Conservation (phyloP, 805 yeast species). For the Pichia membranifaciens region DNA sequence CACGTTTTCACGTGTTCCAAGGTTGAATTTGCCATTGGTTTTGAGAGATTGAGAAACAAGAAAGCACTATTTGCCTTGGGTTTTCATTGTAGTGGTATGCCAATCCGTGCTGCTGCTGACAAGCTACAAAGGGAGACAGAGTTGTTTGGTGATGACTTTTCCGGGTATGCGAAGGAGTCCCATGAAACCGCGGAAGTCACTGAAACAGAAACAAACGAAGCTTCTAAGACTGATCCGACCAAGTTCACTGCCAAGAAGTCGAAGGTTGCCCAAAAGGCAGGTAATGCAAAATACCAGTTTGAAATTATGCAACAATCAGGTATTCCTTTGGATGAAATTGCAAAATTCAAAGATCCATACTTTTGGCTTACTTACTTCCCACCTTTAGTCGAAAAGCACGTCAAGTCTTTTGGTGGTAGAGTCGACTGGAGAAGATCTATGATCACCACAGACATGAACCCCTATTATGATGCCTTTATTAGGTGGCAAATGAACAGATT, state of each 20-base stretch:
- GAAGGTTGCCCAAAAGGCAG: slow-evolving; percentile 89
- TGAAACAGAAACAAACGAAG: slow-evolving; percentile 24
- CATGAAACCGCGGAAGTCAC: slow-evolving; percentile 40
- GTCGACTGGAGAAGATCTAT: slow-evolving; percentile 98
- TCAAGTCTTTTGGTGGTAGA: slow-evolving; percentile 79
- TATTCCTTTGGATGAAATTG: slow-evolving; percentile 73
- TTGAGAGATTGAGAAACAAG: slow-evolving; percentile 91
- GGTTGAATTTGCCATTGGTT: slow-evolving; percentile 87
- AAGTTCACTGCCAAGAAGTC: slow-evolving; percentile 91
- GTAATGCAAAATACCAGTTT: slow-evolving; percentile 89
- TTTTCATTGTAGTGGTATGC: slow-evolving; percentile 99
- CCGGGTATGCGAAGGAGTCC: slow-evolving; percentile 56
- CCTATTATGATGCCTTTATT: slow-evolving; percentile 89
- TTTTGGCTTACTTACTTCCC: slow-evolving; percentile 93
- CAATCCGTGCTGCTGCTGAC: slow-evolving; percentile 93
- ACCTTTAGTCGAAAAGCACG: slow-evolving; percentile 76
- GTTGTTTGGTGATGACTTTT: slow-evolving; percentile 77
- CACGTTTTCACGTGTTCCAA: slow-evolving; percentile 93
- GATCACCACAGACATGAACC: slow-evolving; percentile 92
- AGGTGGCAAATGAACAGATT: slow-evolving; percentile 95
- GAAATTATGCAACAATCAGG: slow-evolving; percentile 96
- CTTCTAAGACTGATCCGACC: slow-evolving; percentile 58
- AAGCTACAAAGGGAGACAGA: slow-evolving; percentile 90
- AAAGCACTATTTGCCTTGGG: slow-evolving; percentile 93
- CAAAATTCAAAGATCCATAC: slow-evolving; percentile 84